phyloP scores from a whole-genome alignment of 495 filamentous ascomycete genomes.

The Annulohypoxylon bovei region DNA sequence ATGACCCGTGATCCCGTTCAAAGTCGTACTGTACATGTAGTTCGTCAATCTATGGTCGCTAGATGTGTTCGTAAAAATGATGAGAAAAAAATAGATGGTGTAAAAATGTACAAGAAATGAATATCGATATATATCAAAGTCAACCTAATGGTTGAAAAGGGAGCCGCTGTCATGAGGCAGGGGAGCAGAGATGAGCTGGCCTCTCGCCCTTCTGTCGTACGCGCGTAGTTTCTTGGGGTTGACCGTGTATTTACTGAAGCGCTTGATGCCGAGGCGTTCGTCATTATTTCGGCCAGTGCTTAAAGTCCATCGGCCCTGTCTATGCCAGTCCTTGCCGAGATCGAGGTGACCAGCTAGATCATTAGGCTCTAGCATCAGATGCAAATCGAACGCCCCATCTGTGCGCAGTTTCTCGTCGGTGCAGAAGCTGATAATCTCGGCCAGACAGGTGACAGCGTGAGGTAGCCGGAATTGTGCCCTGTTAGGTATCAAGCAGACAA shows the following conservation, averaged over 20 bases:
- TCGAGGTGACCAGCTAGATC: slow-evolving; percentile 50
- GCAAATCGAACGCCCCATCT: slow-evolving; percentile 67
- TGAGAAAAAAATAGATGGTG: slow-evolving; percentile 1
- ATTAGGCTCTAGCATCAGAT: slow-evolving; percentile 36
- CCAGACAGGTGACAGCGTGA: slow-evolving; percentile 73
- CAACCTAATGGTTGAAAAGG: slow-evolving; percentile 35
- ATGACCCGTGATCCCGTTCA: slow-evolving; percentile 23
- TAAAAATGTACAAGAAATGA: slow-evolving; percentile 12
- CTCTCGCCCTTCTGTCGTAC: slow-evolving; percentile 36
- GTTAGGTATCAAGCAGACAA: slow-evolving; percentile 62
- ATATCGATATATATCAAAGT: slow-evolving; percentile 17
- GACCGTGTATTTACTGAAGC: slow-evolving; percentile 54
- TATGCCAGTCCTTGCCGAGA: slow-evolving; percentile 44
- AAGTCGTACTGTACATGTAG: slow-evolving; percentile 19
- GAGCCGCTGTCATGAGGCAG: slow-evolving; percentile 33
- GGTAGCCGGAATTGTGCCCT: slow-evolving; percentile 69
- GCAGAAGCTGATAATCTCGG: slow-evolving; percentile 80
- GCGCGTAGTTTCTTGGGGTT: slow-evolving; percentile 38
- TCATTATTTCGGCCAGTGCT: slow-evolving; percentile 44
- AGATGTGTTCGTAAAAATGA: slow-evolving; percentile 4
- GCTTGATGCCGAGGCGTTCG: slow-evolving; percentile 50
- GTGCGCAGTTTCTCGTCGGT: slow-evolving; percentile 73
- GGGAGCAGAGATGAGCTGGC: slow-evolving; percentile 40
- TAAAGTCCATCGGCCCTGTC: slow-evolving; percentile 52
- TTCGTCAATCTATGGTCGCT: slow-evolving; percentile 25